phyloP scores from a whole-genome alignment of 2,329 filamentous ascomycete species.

The Fonsecaea erecta region DNA sequence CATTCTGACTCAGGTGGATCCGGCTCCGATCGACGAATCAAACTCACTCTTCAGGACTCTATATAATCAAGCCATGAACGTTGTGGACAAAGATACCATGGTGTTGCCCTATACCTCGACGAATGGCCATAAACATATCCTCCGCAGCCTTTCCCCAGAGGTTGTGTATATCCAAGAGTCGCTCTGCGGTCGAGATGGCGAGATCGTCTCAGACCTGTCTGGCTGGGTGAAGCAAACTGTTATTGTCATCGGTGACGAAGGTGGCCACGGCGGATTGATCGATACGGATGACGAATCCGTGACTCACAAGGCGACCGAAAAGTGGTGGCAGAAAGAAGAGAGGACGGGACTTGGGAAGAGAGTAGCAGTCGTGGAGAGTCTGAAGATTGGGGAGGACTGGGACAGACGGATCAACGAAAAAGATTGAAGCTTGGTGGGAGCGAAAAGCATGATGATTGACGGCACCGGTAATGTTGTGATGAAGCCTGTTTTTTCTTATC shows the following conservation, averaged over 20 bases:
- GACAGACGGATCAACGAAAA: constrained; percentile 72
- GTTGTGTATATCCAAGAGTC: constrained; percentile 87
- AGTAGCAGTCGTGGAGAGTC: constrained; percentile 83
- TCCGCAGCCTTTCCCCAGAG: constrained; percentile 83
- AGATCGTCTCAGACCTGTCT: constrained; percentile 69
- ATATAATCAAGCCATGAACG: constrained; percentile 74
- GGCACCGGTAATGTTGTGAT: constrained; percentile 3
- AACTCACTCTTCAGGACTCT: constrained; percentile 73
- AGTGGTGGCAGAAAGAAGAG: constrained; percentile 79
- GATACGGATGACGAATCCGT: constrained; percentile 71
- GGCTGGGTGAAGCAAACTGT: constrained; percentile 67
- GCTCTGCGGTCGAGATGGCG: constrained; percentile 75
- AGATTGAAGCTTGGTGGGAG: not conserved
- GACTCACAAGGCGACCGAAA: constrained; percentile 42
- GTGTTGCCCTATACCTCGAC: constrained; percentile 85
- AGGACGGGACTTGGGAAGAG: constrained; percentile 85
- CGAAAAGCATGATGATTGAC: not conserved
- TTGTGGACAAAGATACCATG: constrained; percentile 84
- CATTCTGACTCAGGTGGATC: constrained; percentile 55
- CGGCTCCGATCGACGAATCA: constrained; percentile 45
- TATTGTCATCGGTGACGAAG: constrained; percentile 62
- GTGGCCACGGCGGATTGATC: constrained; percentile 72
- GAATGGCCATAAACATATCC: constrained; percentile 82
- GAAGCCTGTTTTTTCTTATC: not conserved
- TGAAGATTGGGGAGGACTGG: constrained; percentile 86